A percentile compares a stretch with the other conserved stretches of the same genome.
These are phyloP conservation scores for Porcisia deanei DNA, from an alignment of 208 protist genomes.

Conservation along the genomic window DNA sequence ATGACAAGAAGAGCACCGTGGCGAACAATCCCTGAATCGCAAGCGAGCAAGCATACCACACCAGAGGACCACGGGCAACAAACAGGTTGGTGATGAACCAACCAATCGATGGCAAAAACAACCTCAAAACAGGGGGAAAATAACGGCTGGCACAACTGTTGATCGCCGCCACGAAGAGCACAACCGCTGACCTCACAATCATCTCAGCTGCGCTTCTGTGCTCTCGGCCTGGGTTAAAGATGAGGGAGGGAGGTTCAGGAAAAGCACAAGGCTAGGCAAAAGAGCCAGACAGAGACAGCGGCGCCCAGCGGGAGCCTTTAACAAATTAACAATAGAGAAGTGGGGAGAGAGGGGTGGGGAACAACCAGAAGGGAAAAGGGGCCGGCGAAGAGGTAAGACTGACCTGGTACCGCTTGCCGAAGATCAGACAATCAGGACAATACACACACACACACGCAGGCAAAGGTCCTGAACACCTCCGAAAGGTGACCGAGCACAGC, in stretches of 20 bases:
- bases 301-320: too few species aligned
- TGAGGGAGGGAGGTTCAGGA: neutral
- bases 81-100: conserved; percentile 42
- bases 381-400: too few species aligned
- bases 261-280: too few species aligned
- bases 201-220: neutral
- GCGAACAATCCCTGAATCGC: conserved; percentile 34
- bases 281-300: too few species aligned
- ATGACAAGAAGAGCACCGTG: conserved; percentile 12
- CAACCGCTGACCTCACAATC: conserved; percentile 4
- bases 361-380: too few species aligned
- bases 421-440: too few species aligned
- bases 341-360: too few species aligned
- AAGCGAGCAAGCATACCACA: conserved; percentile 22
- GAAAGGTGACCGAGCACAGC: too few species aligned
- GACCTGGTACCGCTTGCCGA: too few species aligned
- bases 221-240: neutral
- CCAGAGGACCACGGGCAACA: conserved; percentile 24
- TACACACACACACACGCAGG: too few species aligned
- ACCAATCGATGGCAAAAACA: conserved; percentile 28
- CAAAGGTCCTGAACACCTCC: too few species aligned
- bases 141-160: conserved; percentile 24
- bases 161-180: conserved; percentile 9
- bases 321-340: too few species aligned
- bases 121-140: conserved; percentile 20